Evolutionary conservation across 1,284 basidiomycete species (phyloP), one percentile per base, ranked within the genome.

Genomic region (Tilletia indica): DNA sequence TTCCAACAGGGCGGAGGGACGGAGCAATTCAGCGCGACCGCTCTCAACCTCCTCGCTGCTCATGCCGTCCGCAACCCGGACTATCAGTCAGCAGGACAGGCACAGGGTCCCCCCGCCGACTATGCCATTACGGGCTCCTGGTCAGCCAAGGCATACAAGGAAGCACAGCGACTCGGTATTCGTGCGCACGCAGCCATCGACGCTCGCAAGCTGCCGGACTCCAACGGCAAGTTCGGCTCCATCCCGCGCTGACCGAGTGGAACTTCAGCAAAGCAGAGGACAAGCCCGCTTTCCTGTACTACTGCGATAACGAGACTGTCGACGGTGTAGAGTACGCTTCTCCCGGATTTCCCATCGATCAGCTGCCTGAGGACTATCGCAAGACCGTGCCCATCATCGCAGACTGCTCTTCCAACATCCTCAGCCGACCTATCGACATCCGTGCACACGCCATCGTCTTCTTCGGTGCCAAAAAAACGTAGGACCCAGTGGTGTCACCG

Each of bases 291-390:
- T 89, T 95, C 81, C 91, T 98, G 70, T 98, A 97, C 87, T 99
- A 98, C 87, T 99, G 97, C 88, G 96, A 98, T 85, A 99, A 99
- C 87, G 97, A 99, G 87, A 99, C 97, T 2, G 93, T 99, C 72
- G 92, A 97, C 81, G 97, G 97, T 45, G 91, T 96, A 70, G 92
- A 99, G 86, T 98, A 93, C 86, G 87, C 92, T 3, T 89, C 31
- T 84, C 80, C 89, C 4, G 88, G 91, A n/a, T 97, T 98, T 88
- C 95, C 96, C 2, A 93, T 92, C 87, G 87, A 92, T 75, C 86
- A 88, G 68, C 87, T 98, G 51, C 89, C 90, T 5, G 72, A 76
- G 36, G 82, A 83, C 1, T 86, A 89, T 73, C 85, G 87, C 36
- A 75, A 81, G 69, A 77, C 85, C 72, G 88, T 92, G 12, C 94